These are phyloP conservation scores for Pleurotus eryngii DNA, from an alignment of 768 basidiomycete genomes.

Conservation along the genomic window DNA sequence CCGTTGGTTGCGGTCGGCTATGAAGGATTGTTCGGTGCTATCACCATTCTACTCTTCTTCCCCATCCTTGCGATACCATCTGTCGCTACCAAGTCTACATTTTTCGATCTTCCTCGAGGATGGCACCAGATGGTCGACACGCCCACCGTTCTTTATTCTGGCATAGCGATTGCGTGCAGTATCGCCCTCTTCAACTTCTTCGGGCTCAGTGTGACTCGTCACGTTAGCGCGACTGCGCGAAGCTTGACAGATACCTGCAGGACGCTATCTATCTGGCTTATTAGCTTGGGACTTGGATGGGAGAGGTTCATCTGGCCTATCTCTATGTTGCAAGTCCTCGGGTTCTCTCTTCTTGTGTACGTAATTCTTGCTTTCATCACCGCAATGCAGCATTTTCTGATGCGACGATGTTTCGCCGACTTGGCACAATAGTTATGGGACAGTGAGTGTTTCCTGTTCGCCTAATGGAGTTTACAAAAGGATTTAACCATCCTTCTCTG, in stretches of 20 bases:
- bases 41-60: conserved; percentile 76
- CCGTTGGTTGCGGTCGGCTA: conserved; percentile 92
- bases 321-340: conserved; percentile 76
- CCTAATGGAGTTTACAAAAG: conserved; percentile 9
- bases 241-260: conserved; percentile 93
- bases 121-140: conserved; percentile 86
- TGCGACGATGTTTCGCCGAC: conserved; percentile 1
- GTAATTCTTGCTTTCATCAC: conserved; percentile 26
- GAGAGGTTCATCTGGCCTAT: conserved; percentile 81
- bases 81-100: conserved; percentile 57
- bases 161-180: conserved; percentile 67
- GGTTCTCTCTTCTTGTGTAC: conserved; percentile 88
- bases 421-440: conserved; percentile 67
- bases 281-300: conserved; percentile 89
- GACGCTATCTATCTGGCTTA: conserved; percentile 93
- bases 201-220: conserved; percentile 87
- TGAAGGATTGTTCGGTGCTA: conserved; percentile 88
- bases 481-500: conserved; percentile 11
- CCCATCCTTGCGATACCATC: conserved; percentile 75
- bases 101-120: conserved; percentile 88
- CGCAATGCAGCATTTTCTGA: conserved; percentile 3
- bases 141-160: conserved; percentile 64
- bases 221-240: conserved; percentile 90
- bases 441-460: conserved; percentile 42
- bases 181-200: conserved; percentile 89